Conservation (phyloP, 2,329 filamentous ascomycete genomes). For the Aspergillus ustus region DNA sequence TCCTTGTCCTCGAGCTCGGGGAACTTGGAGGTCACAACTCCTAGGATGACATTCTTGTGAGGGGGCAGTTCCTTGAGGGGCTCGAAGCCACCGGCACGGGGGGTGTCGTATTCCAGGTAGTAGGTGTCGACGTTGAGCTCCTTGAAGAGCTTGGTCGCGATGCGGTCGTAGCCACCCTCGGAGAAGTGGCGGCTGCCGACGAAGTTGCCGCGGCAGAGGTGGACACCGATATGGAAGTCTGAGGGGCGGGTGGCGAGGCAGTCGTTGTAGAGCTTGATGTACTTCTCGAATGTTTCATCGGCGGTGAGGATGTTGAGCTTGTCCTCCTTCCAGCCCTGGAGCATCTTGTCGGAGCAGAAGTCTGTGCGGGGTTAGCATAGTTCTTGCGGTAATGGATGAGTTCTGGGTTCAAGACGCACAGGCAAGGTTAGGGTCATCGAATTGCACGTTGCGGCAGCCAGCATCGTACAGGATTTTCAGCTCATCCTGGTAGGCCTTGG, state of each 20-base stretch:
- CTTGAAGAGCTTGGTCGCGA: slow-evolving; percentile 68
- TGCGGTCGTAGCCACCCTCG: slow-evolving; percentile 69
- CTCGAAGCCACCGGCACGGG: slow-evolving; percentile 68
- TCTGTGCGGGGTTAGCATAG: slow-evolving; percentile 49
- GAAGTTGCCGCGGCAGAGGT: slow-evolving; percentile 72
- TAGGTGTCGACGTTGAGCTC: slow-evolving; percentile 68
- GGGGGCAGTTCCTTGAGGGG: slow-evolving; percentile 65
- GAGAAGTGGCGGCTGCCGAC: slow-evolving; percentile 69
- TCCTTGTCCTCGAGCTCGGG: slow-evolving; percentile 66
- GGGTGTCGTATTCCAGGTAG: slow-evolving; percentile 72
- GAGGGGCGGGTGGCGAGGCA: slow-evolving; percentile 65
- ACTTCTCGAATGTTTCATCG: slow-evolving; percentile 73
- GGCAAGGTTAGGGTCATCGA: slow-evolving; percentile 69
- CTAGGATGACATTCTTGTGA: slow-evolving; percentile 67
- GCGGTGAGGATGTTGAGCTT: slow-evolving; percentile 69
- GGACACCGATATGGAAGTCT: slow-evolving; percentile 77
- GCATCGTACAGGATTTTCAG: slow-evolving; percentile 65
- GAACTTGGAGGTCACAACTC: slow-evolving; percentile 68
- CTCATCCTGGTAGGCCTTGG: slow-evolving; percentile 68
- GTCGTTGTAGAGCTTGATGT: slow-evolving; percentile 78
- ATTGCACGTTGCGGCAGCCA: slow-evolving; percentile 69
- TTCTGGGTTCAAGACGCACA: slow-evolving; percentile 62
- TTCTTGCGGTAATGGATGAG: not conserved
- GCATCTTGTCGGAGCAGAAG: slow-evolving; percentile 75
- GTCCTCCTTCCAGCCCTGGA: slow-evolving; percentile 71